Evolutionary conservation across 306 rosid species (phyloP).

Genomic region (Cucumis hystrix): DNA sequence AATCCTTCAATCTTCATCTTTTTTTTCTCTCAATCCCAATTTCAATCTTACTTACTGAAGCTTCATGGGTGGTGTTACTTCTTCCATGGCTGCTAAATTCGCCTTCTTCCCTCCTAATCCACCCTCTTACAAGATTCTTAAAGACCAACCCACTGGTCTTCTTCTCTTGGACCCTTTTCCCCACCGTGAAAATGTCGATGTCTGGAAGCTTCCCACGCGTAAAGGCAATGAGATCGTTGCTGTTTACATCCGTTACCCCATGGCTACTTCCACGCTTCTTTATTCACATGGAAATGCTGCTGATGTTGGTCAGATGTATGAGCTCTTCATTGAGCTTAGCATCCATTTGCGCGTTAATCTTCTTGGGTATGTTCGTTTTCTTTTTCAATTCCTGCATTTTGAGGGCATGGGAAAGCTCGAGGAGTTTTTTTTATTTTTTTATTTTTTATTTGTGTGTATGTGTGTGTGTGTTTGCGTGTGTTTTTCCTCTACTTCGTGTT

Average conservation of each 20-base stretch:
- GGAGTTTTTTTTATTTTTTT: neutral
- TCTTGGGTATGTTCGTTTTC: slow-evolving; percentile 37
- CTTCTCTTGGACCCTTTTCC: slow-evolving; percentile 41
- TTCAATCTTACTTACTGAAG: neutral
- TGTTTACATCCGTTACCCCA: slow-evolving; percentile 58
- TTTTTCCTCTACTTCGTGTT: neutral
- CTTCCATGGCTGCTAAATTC: slow-evolving; percentile 84
- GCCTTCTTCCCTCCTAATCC: slow-evolving; percentile 86
- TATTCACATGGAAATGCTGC: slow-evolving; percentile 87
- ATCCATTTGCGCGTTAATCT: slow-evolving; percentile 63
- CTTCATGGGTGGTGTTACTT: slow-evolving; percentile 72
- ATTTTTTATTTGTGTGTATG: no score
- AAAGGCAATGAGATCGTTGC: slow-evolving; percentile 78
- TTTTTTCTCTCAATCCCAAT: neutral
- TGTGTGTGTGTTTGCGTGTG: no score
- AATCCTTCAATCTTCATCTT: neutral
- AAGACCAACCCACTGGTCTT: slow-evolving; percentile 37
- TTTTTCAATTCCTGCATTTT: neutral
- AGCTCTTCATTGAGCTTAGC: slow-evolving; percentile 70
- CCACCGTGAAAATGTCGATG: slow-evolving; percentile 68
- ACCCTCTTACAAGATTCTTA: slow-evolving; percentile 51
- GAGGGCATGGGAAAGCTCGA: neutral
- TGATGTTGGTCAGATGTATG: slow-evolving; percentile 82
- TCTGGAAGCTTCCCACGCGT: slow-evolving; percentile 55
- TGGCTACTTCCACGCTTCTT: slow-evolving; percentile 64